These are phyloP conservation scores for Stephanodiscus minutulus DNA, from an alignment of 108 stramenopile genomes.

Conservation along the genomic window DNA sequence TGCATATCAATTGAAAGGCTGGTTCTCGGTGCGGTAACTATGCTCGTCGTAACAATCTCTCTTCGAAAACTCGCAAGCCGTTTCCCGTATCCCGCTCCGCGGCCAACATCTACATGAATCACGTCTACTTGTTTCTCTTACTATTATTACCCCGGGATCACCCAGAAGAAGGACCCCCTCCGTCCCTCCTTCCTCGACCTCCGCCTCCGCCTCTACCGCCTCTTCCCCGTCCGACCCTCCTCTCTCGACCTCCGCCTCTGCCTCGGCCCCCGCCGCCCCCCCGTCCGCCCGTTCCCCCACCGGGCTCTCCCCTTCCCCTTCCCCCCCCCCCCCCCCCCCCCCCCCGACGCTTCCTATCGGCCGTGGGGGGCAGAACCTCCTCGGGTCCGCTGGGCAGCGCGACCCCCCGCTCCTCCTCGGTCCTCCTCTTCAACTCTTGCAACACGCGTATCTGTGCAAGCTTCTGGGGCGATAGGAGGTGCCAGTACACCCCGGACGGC, in stretches of 20 bases:
- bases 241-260: slow-evolving; percentile 5
- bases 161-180: neutral
- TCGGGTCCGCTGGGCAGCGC: slow-evolving; percentile 65
- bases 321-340: slow-evolving; percentile 4
- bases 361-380: slow-evolving; percentile 68
- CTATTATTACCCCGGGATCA: too few relatives aligned
- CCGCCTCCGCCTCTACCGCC: slow-evolving; percentile 20
- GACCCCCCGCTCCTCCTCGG: slow-evolving; percentile 47
- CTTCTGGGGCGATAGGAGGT: slow-evolving; percentile 75
- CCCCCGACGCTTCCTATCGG: slow-evolving; percentile 45
- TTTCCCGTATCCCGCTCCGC: too few relatives aligned
- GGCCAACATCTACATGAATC: too few relatives aligned
- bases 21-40: too few relatives aligned
- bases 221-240: slow-evolving; percentile 1
- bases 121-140: too few relatives aligned
- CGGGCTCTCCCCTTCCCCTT: slow-evolving; percentile 11
- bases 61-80: too few relatives aligned
- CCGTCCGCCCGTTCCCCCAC: neutral
- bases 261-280: slow-evolving; percentile 5
- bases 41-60: too few relatives aligned
- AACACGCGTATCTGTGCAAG: slow-evolving; percentile 66
- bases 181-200: neutral
- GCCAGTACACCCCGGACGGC: slow-evolving; percentile 72
- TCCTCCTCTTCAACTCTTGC: slow-evolving; percentile 61
- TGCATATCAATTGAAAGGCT: too few relatives aligned